These are phyloP conservation scores for Ascochyta viciae-villosae DNA, from an alignment of 2,329 filamentous ascomycete genomes.

Conservation along the genomic window DNA sequence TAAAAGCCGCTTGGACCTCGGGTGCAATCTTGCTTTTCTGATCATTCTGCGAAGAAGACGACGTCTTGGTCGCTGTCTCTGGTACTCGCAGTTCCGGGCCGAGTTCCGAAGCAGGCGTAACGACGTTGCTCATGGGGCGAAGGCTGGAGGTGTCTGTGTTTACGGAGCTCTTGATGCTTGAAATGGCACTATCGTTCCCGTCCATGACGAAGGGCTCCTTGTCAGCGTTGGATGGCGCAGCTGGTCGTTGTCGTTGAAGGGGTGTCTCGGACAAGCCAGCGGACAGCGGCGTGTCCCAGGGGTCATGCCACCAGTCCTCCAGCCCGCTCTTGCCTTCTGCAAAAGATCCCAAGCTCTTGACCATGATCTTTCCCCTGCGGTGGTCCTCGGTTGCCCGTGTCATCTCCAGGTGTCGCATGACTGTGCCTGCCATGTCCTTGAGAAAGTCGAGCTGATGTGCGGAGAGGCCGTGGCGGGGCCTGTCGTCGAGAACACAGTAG, in stretches of 20 bases:
- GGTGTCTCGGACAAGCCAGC: conserved; percentile 21
- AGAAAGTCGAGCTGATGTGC: conserved; percentile 61
- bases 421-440: conserved; percentile 61
- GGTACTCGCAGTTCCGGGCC: conserved; percentile 23
- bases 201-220: conserved; percentile 26
- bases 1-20: conserved; percentile 45
- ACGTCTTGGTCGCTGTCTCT: conserved; percentile 31
- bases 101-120: conserved; percentile 34
- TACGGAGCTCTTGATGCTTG: conserved; percentile 27
- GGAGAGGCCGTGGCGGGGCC: conserved; percentile 60
- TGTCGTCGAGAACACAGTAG: conserved; percentile 66
- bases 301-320: conserved; percentile 45
- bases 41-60: conserved; percentile 28
- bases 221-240: conserved; percentile 20
- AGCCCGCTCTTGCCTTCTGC: conserved; percentile 46
- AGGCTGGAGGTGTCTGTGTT: conserved; percentile 28
- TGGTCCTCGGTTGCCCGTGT: conserved; percentile 61
- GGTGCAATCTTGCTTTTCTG: conserved; percentile 36
- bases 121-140: conserved; percentile 25
- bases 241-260: conserved; percentile 29
- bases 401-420: conserved; percentile 68
- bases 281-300: conserved; percentile 32
- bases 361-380: conserved; percentile 62
- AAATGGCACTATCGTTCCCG: conserved; percentile 30
- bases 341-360: conserved; percentile 51